Evolutionary conservation across 306 rosid genomes (phyloP), one percentile per base, ranked within the genome.

Genomic region (Calophaca sinica): DNA sequence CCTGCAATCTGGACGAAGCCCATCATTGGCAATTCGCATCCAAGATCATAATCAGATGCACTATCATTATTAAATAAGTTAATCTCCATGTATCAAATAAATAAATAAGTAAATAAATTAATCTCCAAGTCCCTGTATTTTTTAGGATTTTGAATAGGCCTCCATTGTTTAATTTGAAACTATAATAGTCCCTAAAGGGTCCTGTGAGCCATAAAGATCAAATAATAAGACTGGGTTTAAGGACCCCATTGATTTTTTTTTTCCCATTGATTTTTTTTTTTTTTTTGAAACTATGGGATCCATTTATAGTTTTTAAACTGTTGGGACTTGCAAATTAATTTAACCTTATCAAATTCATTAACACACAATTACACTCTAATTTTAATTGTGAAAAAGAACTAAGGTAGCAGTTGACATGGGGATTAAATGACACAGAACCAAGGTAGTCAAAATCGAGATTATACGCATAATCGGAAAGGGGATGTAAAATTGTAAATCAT

Each of bases 1-100:
- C 91, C 96, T 13, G 97, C 99, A 90, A 94, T 84, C 99, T 94
- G 87, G 62, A 87, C 60, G 29, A 58, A 84, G 51, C 68, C 60
- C 76, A 50, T 76, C 42, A 12, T 59, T 48, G 54, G 68, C 44
- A 70, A 9, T 38, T n/a, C 2, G 54, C 42, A 72, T 50, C 29
- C 49, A 45, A 61, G 58, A 68, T 42, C 68, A 57, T 55, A 71
- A 70, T 73, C 76, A 67, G 68, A 32, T 15, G 5, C 44, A 11
- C 9, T 31, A 55, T 26, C 49, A 12, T 61, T 52, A 31, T 67
- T 20, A 20, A 20, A 20, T 20, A 20, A 20, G 1, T 20, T 20
- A 20, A 20, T 20, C 26, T 20, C 26, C 26, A 20, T 20, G 26
- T 20, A 20, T 20, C 26, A 20, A 20, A 20, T 20, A 20, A 20